These are phyloP conservation scores for Rubia tinctorum DNA, from an alignment of 305 asterid species.

Conservation along the genomic window DNA sequence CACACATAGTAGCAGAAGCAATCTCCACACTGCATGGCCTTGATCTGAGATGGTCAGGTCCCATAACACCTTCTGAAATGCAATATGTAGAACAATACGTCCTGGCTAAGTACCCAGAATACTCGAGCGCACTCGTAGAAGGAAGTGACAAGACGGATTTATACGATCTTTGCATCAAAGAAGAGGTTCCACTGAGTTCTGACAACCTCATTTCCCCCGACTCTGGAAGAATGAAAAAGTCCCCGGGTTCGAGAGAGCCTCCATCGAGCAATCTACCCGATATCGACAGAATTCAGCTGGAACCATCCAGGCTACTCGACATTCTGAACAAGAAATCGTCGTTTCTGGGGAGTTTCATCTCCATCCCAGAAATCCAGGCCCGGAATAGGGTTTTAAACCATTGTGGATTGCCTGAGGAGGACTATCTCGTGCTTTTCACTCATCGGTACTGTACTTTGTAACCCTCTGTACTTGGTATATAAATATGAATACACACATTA, in stretches of 20 bases:
- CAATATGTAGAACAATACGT: slow-evolving; percentile 77
- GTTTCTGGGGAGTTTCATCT: slow-evolving; percentile 56
- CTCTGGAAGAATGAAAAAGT: slow-evolving; percentile 33
- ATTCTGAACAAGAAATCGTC: slow-evolving; percentile 63
- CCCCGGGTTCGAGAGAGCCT: slow-evolving; percentile 34
- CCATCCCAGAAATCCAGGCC: slow-evolving; percentile 76
- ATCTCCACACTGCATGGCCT: slow-evolving; percentile 79
- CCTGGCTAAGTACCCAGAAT: slow-evolving; percentile 80
- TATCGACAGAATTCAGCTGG: slow-evolving; percentile 57
- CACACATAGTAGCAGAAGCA: slow-evolving; percentile 84
- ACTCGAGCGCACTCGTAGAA: slow-evolving; percentile 56
- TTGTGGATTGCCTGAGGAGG: slow-evolving; percentile 72
- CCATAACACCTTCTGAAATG: slow-evolving; percentile 79
- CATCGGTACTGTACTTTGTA: slow-evolving; percentile 20
- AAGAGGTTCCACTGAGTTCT: slow-evolving; percentile 29
- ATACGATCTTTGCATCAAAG: slow-evolving; percentile 38
- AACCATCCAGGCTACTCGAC: slow-evolving; percentile 62
- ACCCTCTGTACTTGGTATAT: too few species aligned
- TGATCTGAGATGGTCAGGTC: slow-evolving; percentile 91
- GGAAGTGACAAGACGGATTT: slow-evolving; percentile 34
- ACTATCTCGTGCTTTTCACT: slow-evolving; percentile 67
- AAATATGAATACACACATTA: too few species aligned
- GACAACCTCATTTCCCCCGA: slow-evolving; percentile 10
- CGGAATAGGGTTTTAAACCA: slow-evolving; percentile 61
- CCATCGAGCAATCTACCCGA: slow-evolving; percentile 47